Base-by-base conservation (phyloP, 768 basidiomycete species). In the Russula sp. region DNA sequence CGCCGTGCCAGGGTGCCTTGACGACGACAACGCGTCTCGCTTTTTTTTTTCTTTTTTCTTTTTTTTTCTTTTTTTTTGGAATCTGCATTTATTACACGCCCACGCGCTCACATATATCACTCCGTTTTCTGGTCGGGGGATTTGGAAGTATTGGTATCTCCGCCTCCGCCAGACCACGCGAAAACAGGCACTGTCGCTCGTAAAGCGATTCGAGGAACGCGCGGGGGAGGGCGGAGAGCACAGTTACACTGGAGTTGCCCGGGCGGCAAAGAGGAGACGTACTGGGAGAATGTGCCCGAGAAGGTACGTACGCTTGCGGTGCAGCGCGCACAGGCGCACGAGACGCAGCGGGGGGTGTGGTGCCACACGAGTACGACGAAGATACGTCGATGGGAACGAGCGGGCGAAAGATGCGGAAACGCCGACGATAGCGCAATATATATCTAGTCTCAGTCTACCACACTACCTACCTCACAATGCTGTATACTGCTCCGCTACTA, bases 261-360 rank as follows among this genome's bases (percentile, higher is more conserved):
- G 69, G 73, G 3, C 89, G 88, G 3, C 83, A 75, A 71, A 77
- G 79, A 61, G 90, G 91, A 80, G 62, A 59, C 91, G 40, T 92
- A 92, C 68, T 92, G 90, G 91, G 81, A 84, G 59, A 86, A 86
- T 63, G 84, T 92, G 0, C 91, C 91, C 0, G 84, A 86, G 69
- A 90, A 87, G 70, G 78, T 91, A 31, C 77, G 84, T 16, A 72
- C 75, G 53, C 79, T 83, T 66, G 89, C 90, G 0, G 81, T 89
- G 45, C 77, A 77, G 48, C 82, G 77, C 70, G 79, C 78, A 31
- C 45, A 14, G 32, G 32, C 48, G 22, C 52, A 42, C 35, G 10
- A 42, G 34, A 27, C 22, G 22, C 22, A 27, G 22, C 22, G 22
- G 22, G 22, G 16, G 16, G 5, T 18, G 27, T n/a, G 6, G n/a